Percentiles rank a stretch among this genome's conserved stretches.
These are phyloP conservation scores for Margaritispora aquatica DNA, from an alignment of 495 filamentous ascomycete species.

Conservation along the genomic window DNA sequence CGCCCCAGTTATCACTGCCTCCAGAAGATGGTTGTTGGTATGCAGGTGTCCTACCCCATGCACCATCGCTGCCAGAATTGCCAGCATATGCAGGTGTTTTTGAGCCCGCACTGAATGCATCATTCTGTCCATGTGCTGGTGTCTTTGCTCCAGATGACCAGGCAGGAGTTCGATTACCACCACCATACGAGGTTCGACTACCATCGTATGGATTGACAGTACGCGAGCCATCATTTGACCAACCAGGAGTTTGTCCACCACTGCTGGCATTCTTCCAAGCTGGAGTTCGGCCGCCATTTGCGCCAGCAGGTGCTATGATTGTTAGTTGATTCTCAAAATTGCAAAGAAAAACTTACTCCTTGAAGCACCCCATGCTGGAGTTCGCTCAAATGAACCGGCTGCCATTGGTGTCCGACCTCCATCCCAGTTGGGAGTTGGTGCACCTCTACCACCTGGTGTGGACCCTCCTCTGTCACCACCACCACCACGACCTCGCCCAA, in stretches of 20 bases:
- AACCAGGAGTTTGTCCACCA: conserved; percentile 67
- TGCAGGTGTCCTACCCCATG: conserved; percentile 72
- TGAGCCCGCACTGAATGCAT: conserved; percentile 42
- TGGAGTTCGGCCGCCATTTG: conserved; percentile 59
- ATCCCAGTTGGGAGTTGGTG: conserved; percentile 30
- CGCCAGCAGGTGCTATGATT: conserved; percentile 44
- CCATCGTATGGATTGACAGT: conserved; percentile 81
- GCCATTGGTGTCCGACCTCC: conserved; percentile 67
- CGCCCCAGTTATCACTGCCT: conserved; percentile 22
- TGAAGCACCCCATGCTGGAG: conserved; percentile 62
- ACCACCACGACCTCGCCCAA: conserved; percentile 48
- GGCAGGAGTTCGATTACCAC: conserved; percentile 54
- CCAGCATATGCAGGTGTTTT: conserved; percentile 60
- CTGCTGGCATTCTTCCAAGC: conserved; percentile 52
- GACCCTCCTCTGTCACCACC: conserved; percentile 38
- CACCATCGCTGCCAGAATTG: conserved; percentile 45
- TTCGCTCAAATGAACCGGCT: conserved; percentile 52
- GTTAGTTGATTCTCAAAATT: conserved; percentile 22
- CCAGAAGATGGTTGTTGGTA: conserved; percentile 37
- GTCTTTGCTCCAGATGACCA: conserved; percentile 68
- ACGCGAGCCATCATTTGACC: conserved; percentile 58
- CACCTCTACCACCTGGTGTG: conserved; percentile 28
- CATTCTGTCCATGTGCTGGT: conserved; percentile 36
- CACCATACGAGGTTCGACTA: conserved; percentile 66
- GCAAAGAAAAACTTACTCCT: conserved; percentile 44